Conservation (phyloP, 2,329 filamentous ascomycete genomes). For the Pseudocercospora fijiensis region DNA sequence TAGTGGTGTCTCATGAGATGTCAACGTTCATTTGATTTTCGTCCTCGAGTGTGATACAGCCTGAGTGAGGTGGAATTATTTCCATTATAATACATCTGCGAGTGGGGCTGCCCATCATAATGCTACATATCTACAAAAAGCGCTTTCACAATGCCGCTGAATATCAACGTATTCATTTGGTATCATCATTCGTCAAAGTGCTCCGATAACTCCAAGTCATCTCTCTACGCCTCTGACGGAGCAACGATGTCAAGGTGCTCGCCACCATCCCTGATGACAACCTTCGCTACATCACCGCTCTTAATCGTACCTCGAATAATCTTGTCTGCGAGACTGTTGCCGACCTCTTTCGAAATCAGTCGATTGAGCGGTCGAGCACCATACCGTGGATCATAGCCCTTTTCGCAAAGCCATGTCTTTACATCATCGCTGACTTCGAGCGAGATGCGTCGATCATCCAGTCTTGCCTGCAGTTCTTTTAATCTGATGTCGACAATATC, state of each 20-base stretch:
- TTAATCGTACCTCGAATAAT: conserved; percentile 85
- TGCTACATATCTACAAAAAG: not conserved
- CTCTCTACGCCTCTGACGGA: not conserved
- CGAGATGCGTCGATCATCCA: conserved; percentile 81
- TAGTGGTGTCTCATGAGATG: not conserved
- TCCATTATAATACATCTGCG: not conserved
- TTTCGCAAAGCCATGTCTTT: conserved; percentile 81
- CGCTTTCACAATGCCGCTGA: not conserved
- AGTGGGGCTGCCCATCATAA: not conserved
- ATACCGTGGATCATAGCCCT: conserved; percentile 87
- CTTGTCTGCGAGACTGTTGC: conserved; percentile 82
- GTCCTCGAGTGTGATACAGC: no score
- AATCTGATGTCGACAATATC: conserved; percentile 94
- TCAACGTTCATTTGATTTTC: no score
- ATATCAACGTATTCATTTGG: not conserved
- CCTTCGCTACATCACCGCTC: conserved; percentile 69
- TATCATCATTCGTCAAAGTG: not conserved
- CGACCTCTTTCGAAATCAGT: conserved; percentile 84
- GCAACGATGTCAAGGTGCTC: conserved; percentile 36
- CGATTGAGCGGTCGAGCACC: conserved; percentile 89
- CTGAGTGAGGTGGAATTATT: not conserved
- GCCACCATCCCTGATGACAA: conserved; percentile 64
- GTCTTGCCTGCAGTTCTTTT: conserved; percentile 74
- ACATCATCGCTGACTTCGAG: conserved; percentile 70
- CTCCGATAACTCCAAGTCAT: not conserved